Base-by-base conservation (phyloP, 768 basidiomycete genomes). In the Austroboletus eburneus region DNA sequence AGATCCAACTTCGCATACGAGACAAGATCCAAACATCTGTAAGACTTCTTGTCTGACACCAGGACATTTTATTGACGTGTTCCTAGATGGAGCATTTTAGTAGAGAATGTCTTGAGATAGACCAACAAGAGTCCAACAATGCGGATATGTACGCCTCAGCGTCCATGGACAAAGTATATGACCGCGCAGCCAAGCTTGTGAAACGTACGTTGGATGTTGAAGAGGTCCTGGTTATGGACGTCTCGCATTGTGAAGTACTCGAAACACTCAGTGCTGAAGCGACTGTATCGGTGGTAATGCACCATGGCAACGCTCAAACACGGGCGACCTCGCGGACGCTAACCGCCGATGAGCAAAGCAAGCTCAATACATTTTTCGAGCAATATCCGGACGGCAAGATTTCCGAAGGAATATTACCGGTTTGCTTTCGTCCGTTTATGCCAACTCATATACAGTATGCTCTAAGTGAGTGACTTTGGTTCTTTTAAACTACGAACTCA, bases 11-110 rank as follows among this genome's bases (percentile, higher is more conserved):
- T 14, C 78, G 91, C 29, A 86, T 94, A 54, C 80, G 93, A 38
- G 93, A 94, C 57, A 82, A 84, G 37, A 95, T 96, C 24, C 94
- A 97, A 58, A 90, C 73, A 49, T 95, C 94, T 36, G 88, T 83
- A 59, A 57, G 83, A 25, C 40, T 8, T 39, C 38, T 50, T 21
- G 23, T 48, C 4, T 45, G 24, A 37, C 36, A 23, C 32, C 8
- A 24, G 16, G n/a, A 27, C 32, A 33, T 8, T 23, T 17, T 44
- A 29, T 10, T 46, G 29, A 43, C 34, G 29, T 18, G 22, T 17
- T 50, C 32, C 12, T 55, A 89, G 81, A 95, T 97, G 93, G 93
- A 97, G 63, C 81, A 89, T 54, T 96, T 97, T 62, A 94, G 89
- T 42, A 81, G 94, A 18, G 93, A 97, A 65, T 94, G 91, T 57